Evolutionary conservation across 2,329 filamentous ascomycete genomes (phyloP).

Genomic region (Intubia oerlemansii): DNA sequence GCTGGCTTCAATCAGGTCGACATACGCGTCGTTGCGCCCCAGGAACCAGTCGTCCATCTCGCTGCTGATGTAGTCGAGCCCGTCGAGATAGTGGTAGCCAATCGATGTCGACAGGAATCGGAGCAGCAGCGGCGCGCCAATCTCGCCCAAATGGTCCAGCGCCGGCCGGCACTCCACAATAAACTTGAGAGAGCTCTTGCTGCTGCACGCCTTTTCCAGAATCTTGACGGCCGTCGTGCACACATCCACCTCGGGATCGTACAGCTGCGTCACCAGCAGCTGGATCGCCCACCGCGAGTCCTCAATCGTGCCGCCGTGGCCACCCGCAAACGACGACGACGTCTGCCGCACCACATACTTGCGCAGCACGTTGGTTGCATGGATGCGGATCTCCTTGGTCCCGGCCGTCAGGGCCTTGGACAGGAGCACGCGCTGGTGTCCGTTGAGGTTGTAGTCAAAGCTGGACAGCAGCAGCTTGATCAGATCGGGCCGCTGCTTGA

Average conservation of each 20-base stretch:
- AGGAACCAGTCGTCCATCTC: constrained; percentile 99
- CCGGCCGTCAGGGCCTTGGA: constrained; percentile 87
- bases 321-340: too few relatives aligned
- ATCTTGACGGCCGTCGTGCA: constrained; percentile 95
- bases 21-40: constrained; percentile 90
- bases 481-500: constrained; percentile 76
- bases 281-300: constrained; percentile 93
- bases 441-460: constrained; percentile 77
- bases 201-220: constrained; percentile 89
- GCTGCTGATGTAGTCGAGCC: constrained; percentile 93
- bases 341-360: constrained; percentile 50
- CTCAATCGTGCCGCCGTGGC: constrained; percentile 21
- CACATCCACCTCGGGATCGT: constrained; percentile 92
- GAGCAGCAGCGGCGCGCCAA: constrained; percentile 77
- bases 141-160: constrained; percentile 87
- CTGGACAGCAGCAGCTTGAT: constrained; percentile 75
- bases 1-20: constrained; percentile 85
- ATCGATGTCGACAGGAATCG: constrained; percentile 91
- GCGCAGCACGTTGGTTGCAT: constrained; percentile 66
- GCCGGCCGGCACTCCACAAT: constrained; percentile 92
- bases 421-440: constrained; percentile 77
- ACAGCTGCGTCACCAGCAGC: constrained; percentile 90
- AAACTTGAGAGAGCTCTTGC: constrained; percentile 75
- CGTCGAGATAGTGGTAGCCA: constrained; percentile 92
- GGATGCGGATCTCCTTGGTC: constrained; percentile 78